Evolutionary conservation across 1,284 basidiomycete genomes (phyloP).

Genomic region (Pseudozyma flocculosa): DNA sequence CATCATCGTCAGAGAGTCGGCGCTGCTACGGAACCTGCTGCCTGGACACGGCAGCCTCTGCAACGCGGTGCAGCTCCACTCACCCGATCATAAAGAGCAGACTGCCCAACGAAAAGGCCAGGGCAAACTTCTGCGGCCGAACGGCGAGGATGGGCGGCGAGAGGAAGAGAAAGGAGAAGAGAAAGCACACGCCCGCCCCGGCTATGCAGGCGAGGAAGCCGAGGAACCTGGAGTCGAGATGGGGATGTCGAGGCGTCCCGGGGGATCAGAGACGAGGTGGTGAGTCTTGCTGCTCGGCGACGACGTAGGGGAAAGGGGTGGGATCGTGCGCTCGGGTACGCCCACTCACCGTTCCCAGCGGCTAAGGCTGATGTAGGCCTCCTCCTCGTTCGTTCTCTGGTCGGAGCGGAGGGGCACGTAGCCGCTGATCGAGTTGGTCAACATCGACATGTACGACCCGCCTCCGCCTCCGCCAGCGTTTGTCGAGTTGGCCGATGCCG

Average conservation of each 20-base stretch:
- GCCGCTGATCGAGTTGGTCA: constrained; percentile 65
- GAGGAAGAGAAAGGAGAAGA: constrained; percentile 83
- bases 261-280: no score
- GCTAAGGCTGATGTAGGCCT: constrained; percentile 70
- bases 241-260: no score
- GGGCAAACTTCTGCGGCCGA: constrained; percentile 52
- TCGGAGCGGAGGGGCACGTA: constrained; percentile 85
- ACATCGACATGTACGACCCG: constrained; percentile 48
- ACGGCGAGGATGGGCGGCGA: constrained; percentile 70
- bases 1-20: no score
- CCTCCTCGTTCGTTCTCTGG: constrained; percentile 87
- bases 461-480: constrained; percentile 1
- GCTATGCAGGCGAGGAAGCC: constrained; percentile 90
- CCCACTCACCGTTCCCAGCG: constrained; percentile 55
- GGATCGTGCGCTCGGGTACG: no score
- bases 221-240: constrained; percentile 70
- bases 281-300: no score
- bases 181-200: constrained; percentile 91
- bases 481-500: constrained; percentile 3
- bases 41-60: no score
- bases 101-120: constrained; percentile 54
- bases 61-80: no score
- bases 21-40: no score
- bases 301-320: no score
- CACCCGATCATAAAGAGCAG: constrained; percentile 56